phyloP scores from a whole-genome alignment of 2,329 filamentous ascomycete species.

The Colletotrichum camelliae region DNA sequence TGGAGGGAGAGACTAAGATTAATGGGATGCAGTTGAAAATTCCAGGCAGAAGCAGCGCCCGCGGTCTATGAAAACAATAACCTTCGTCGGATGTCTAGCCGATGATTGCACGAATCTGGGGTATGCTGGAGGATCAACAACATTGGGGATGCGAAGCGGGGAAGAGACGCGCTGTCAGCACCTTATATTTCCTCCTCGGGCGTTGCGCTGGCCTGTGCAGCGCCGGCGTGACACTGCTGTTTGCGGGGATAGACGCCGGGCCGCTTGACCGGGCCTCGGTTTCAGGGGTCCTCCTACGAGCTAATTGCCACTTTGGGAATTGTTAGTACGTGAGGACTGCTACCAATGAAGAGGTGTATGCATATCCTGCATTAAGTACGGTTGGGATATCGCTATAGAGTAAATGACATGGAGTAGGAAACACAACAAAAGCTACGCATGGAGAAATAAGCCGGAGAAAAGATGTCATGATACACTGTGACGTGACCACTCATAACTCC shows the following conservation, averaged over 20 bases:
- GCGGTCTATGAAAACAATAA: background rate
- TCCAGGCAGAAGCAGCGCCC: background rate
- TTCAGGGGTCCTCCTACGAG: background rate
- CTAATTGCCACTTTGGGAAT: constrained; percentile 3
- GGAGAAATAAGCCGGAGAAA: no score
- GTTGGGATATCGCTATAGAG: no score
- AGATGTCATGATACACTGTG: no score
- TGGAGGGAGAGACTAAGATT: background rate
- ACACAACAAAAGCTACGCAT: no score
- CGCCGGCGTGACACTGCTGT: background rate
- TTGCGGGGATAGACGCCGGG: background rate
- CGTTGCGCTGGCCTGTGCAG: background rate
- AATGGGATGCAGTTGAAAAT: no score
- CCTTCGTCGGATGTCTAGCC: background rate
- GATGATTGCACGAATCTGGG: background rate
- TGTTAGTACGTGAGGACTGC: no score
- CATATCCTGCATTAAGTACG: no score
- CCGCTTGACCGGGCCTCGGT: background rate
- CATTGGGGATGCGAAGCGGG: background rate
- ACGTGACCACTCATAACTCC: no score
- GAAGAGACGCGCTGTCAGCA: background rate
- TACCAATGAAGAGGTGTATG: no score
- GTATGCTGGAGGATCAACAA: background rate
- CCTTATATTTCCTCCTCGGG: background rate
- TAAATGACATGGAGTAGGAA: no score